Evolutionary conservation across 2,329 filamentous ascomycete species (phyloP).

Genomic region (Aspergillus novoparasiticus): DNA sequence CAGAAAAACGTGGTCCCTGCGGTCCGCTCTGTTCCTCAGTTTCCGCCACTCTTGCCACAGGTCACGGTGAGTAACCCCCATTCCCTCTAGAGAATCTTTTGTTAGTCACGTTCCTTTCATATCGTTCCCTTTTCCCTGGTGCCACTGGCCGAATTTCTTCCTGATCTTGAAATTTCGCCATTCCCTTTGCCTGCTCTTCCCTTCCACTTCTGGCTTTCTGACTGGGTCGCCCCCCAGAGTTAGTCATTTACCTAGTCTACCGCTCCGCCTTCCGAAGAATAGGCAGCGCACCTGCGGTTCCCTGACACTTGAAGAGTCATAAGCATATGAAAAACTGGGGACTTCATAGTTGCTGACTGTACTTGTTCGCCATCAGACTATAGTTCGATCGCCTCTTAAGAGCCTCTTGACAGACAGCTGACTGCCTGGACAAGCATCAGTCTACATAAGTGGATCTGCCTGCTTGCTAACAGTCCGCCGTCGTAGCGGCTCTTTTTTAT

Average conservation of each 20-base stretch:
- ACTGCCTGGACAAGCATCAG: constrained; percentile 34
- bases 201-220: constrained; percentile 10
- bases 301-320: constrained; percentile 7
- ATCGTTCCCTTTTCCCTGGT: background rate
- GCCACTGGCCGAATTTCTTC: background rate
- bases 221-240: constrained; percentile 15
- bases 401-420: constrained; percentile 22
- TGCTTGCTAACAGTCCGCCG: constrained; percentile 37
- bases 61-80: constrained; percentile 2
- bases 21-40: constrained; percentile 14
- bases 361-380: constrained; percentile 20
- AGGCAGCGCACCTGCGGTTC: constrained; percentile 23
- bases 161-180: constrained; percentile 6
- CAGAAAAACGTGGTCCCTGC: constrained; percentile 24
- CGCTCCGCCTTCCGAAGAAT: constrained; percentile 18
- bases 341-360: constrained; percentile 8
- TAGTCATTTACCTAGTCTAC: constrained; percentile 12
- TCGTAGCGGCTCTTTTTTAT: constrained; percentile 31
- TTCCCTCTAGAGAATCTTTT: background rate
- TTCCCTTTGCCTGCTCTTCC: background rate
- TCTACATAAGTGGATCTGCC: constrained; percentile 26
- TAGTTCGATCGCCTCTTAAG: constrained; percentile 15
- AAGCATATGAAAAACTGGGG: background rate
- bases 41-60: constrained; percentile 26
- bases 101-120: background rate